Base-by-base conservation (phyloP, 1,139 yeast species). In the Candida labiduridarum region DNA sequence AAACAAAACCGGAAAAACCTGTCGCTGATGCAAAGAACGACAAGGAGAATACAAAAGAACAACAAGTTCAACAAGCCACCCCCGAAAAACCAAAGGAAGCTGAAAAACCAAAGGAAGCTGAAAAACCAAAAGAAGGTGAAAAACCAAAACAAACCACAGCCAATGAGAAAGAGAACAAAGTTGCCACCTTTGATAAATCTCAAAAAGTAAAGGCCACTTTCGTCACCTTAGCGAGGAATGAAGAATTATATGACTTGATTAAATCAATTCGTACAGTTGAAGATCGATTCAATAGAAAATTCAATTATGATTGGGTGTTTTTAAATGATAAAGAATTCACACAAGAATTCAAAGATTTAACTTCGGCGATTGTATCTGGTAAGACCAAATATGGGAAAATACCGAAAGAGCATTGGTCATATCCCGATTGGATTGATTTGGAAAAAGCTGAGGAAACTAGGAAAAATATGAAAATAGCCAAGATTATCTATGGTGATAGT, bases 231-330 rank as follows among this genome's bases (percentile, higher is more conserved):
- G 90, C 96, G 0, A 71, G 96, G 52, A 90, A 91, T 62, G 68
- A 79, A 4, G 97, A 91, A 59, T 57, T 89, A 1, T 75, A 79
- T 3, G 94, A 85, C 4, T 95, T 89, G 1, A 59, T 87, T 2
- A 72, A 78, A 47, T 84, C 94, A 2, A 83, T 91, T 78, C 69
- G 74, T 19, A 83, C 91, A 2, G 65, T 92, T 44, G 97, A 92
- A 64, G 74, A 89, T 29, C 94, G 87, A 61, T 92, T 90, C 70
- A 92, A 92, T 64, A 89, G 90, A 56, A 89, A 96, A 94, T 92
- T 78, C 65, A 80, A 86, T 57, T 92, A 92, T 65, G 97, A 96
- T 0, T 92, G 95, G 84, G 85, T 89, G 1, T 89, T 92, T 58
- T 67, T 92, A 40, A 92, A 91, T 64, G 89, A 92, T 64, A 88